phyloP scores from a whole-genome alignment of 495 filamentous ascomycete species.

The Eremomyces bilateralis region DNA sequence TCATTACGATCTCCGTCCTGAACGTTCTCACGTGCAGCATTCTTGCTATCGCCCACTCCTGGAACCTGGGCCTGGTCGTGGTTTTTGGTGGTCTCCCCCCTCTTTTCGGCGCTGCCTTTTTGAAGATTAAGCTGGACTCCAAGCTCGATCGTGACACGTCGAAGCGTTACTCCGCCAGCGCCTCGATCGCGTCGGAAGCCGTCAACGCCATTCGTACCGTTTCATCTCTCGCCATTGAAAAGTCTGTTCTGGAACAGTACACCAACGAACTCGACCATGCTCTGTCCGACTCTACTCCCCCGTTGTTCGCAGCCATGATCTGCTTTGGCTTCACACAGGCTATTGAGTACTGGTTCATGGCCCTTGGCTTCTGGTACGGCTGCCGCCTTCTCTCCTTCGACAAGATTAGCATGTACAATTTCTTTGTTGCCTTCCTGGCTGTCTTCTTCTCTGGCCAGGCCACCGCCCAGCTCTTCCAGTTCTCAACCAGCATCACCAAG shows the following conservation, averaged over 20 bases:
- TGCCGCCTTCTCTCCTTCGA: background rate
- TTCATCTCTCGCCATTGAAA: background rate
- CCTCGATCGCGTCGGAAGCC: slow-evolving; percentile 4
- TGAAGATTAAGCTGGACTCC: background rate
- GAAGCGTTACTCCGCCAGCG: slow-evolving; percentile 14
- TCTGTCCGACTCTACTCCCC: background rate
- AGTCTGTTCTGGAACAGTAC: background rate
- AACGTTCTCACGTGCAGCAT: background rate
- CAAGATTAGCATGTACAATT: background rate
- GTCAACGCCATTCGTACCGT: background rate
- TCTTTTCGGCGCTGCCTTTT: background rate
- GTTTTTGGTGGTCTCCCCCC: background rate
- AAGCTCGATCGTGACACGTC: background rate
- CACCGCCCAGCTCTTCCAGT: background rate
- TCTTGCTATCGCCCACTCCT: background rate
- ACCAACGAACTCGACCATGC: background rate
- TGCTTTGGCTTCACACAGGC: background rate
- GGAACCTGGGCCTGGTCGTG: background rate
- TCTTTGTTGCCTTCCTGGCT: background rate
- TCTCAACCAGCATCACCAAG: background rate
- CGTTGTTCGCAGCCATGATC: background rate
- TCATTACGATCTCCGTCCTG: background rate
- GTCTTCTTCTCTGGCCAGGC: background rate
- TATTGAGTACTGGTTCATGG: background rate
- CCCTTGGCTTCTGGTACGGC: background rate